These are phyloP conservation scores for Sclerotiophoma versabilis DNA, from an alignment of 2,329 filamentous ascomycete genomes.

Conservation along the genomic window DNA sequence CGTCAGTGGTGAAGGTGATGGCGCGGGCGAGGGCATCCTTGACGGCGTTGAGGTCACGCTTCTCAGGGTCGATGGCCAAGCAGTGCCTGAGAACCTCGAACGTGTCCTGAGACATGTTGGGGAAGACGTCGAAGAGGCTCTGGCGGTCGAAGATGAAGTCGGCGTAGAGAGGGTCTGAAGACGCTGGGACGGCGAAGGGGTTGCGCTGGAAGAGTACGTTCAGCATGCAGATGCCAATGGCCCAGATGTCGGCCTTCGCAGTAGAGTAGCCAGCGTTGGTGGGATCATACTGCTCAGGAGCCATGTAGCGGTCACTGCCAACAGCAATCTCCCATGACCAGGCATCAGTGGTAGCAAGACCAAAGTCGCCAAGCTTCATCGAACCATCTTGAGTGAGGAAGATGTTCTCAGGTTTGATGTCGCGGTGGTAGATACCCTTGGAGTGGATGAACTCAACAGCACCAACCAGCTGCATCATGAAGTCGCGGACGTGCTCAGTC, in stretches of 20 bases:
- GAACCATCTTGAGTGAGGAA: conserved; percentile 85
- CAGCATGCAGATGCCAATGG: conserved; percentile 92
- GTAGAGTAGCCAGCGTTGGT: conserved; percentile 87
- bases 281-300: conserved; percentile 95
- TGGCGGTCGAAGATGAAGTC: conserved; percentile 95
- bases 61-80: conserved; percentile 88
- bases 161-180: conserved; percentile 89
- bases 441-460: conserved; percentile 90
- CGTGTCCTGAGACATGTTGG: conserved; percentile 97
- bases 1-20: conserved; percentile 90
- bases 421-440: conserved; percentile 91
- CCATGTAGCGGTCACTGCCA: conserved; percentile 98
- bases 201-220: conserved; percentile 98
- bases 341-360: conserved; percentile 84
- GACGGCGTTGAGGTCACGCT: conserved; percentile 80
- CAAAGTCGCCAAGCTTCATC: conserved; percentile 98
- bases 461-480: conserved; percentile 93
- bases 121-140: conserved; percentile 96
- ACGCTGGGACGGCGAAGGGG: conserved; percentile 88
- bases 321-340: conserved; percentile 95
- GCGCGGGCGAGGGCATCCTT: conserved; percentile 80
- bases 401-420: conserved; percentile 99
- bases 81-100: conserved; percentile 92
- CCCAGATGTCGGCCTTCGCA: conserved; percentile 94
- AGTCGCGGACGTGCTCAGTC: conserved; percentile 94